Conservation (phyloP, 2,329 filamentous ascomycete genomes). For the Pyricularia pennisetigena region DNA sequence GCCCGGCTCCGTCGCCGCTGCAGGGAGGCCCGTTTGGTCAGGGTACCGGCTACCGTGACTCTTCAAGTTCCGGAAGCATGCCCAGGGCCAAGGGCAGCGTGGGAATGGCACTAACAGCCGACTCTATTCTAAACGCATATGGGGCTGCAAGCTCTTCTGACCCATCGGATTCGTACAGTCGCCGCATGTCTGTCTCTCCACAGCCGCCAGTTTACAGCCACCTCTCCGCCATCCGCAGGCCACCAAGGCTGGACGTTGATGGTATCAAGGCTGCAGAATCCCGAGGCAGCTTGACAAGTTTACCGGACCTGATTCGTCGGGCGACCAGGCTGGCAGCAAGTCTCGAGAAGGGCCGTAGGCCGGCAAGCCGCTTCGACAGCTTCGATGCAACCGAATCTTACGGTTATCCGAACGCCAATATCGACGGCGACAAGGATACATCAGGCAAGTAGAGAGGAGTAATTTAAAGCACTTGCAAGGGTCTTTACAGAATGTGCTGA, state of each 20-base stretch:
- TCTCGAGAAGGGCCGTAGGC: constrained; percentile 69
- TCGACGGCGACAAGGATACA: constrained; percentile 23
- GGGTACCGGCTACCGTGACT: constrained; percentile 36
- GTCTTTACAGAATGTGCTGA: neutral
- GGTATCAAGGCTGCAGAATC: constrained; percentile 73
- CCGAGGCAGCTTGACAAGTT: constrained; percentile 80
- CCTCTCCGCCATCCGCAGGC: constrained; percentile 48
- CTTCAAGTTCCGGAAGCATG: constrained; percentile 34
- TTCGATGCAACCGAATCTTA: constrained; percentile 33
- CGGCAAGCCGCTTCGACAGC: constrained; percentile 46
- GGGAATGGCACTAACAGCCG: constrained; percentile 25
- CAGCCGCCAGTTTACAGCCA: constrained; percentile 27
- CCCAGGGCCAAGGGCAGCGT: constrained; percentile 14
- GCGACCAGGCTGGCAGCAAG: constrained; percentile 81
- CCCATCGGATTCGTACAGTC: constrained; percentile 19
- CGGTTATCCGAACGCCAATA: constrained; percentile 30
- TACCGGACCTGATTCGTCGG: constrained; percentile 82
- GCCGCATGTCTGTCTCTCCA: constrained; percentile 12
- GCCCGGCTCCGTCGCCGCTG: constrained; percentile 26
- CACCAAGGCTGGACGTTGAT: constrained; percentile 72
- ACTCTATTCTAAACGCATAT: constrained; percentile 39
- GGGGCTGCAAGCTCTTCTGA: constrained; percentile 37
- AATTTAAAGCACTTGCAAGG: neutral
- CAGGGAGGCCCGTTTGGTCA: constrained; percentile 28
- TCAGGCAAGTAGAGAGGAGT: constrained; percentile 22